Percentiles rank a stretch among this genome's conserved stretches.
Conservation (phyloP, 768 basidiomycete genomes). For the Auricularia sp. region DNA sequence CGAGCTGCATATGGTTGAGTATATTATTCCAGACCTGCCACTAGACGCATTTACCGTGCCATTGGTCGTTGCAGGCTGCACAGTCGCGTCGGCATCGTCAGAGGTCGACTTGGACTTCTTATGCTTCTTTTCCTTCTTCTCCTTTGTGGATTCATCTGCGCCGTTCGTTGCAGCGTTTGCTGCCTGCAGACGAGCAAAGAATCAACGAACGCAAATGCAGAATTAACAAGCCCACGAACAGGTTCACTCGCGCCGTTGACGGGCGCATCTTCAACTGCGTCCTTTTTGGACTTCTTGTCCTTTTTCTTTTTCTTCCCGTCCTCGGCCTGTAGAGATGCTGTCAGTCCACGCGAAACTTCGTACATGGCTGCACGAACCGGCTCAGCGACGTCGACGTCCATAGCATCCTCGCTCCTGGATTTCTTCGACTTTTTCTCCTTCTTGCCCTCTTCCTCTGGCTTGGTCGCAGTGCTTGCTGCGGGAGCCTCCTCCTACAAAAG, state of each 20-base stretch:
- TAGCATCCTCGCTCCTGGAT: neutral
- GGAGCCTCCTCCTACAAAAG: neutral
- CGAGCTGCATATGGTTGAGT: neutral
- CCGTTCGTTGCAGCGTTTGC: neutral
- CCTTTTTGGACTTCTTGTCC: slow-evolving; percentile 24
- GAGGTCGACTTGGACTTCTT: neutral
- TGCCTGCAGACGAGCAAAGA: neutral
- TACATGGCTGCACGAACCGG: neutral
- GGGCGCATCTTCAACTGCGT: neutral
- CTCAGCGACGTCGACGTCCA: slow-evolving; percentile 1
- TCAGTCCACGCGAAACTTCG: neutral
- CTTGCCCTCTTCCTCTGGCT: slow-evolving; percentile 13
- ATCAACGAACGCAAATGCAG: no score
- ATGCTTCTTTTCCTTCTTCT: slow-evolving; percentile 4
- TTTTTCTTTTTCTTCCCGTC: slow-evolving; percentile 18
- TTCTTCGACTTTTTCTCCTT: slow-evolving; percentile 29
- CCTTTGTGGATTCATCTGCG: neutral
- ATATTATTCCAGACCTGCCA: neutral
- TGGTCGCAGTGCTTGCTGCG: slow-evolving; percentile 4
- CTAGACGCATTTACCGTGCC: no score
- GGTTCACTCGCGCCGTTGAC: neutral
- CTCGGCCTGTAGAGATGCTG: slow-evolving; percentile 10
- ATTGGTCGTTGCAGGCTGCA: no score
- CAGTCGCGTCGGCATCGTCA: neutral
- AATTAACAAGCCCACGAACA: neutral